These are phyloP conservation scores for Podaxis sp. DNA, from an alignment of 768 basidiomycete genomes.

Conservation along the genomic window DNA sequence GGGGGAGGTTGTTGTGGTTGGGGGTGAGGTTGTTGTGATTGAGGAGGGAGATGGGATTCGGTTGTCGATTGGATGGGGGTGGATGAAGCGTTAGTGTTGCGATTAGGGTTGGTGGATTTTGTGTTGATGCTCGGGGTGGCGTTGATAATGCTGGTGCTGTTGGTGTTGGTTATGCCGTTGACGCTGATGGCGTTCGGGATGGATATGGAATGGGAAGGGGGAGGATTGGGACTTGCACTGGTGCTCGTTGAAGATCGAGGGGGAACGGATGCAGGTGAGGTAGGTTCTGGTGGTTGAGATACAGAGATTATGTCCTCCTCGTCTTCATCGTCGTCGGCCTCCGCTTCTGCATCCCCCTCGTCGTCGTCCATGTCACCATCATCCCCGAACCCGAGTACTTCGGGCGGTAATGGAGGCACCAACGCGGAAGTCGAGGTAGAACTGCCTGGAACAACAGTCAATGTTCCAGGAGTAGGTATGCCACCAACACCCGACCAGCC, in stretches of 20 bases:
- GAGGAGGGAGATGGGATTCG: neutral
- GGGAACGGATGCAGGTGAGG: neutral
- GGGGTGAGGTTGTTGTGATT: no score
- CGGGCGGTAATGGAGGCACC: neutral
- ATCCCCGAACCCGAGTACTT: slow-evolving; percentile 1
- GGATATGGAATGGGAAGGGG: slow-evolving; percentile 5
- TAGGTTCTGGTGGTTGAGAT: neutral
- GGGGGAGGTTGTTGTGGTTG: no score
- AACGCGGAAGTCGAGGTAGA: neutral
- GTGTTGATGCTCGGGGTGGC: neutral
- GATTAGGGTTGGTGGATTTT: slow-evolving; percentile 8
- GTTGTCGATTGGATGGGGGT: neutral
- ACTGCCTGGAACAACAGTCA: neutral
- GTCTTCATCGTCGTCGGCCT: slow-evolving; percentile 14
- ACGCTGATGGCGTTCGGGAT: neutral
- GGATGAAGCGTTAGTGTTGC: slow-evolving; percentile 15
- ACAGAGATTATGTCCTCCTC: neutral
- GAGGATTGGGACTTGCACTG: neutral
- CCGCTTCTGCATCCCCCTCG: slow-evolving; percentile 13
- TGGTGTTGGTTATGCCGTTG: neutral
- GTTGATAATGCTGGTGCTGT: neutral
- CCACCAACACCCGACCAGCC: slow-evolving; percentile 21
- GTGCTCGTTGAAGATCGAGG: neutral
- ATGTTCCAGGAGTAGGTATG: neutral
- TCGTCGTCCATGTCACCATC: slow-evolving; percentile 14